A percentile compares a stretch with the other conserved stretches of the same genome.
Conservation (phyloP, 1,284 basidiomycete species). For the Tilletia walkeri region DNA sequence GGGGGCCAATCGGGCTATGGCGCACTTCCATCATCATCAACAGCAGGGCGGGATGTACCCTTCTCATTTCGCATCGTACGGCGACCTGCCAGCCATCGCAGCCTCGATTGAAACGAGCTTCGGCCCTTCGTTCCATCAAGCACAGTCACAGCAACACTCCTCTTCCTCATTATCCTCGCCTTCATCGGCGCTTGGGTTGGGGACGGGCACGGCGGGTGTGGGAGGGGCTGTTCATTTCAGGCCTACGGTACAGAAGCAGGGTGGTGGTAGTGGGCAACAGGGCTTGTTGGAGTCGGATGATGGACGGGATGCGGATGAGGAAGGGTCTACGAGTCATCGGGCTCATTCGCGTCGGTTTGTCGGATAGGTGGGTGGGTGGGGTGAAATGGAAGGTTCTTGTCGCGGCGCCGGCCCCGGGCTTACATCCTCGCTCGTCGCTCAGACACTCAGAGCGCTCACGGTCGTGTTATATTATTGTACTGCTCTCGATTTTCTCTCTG, state of each 20-base stretch:
- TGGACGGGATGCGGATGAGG: slow-evolving; percentile 10
- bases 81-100: not conserved
- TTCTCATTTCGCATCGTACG: not conserved
- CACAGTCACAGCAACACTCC: too few relatives aligned
- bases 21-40: not conserved
- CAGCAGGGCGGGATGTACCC: slow-evolving; percentile 2
- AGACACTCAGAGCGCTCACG: too few relatives aligned
- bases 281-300: slow-evolving; percentile 9
- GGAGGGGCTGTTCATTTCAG: slow-evolving; percentile 12
- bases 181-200: not conserved
- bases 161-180: not conserved
- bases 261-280: not conserved
- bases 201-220: not conserved
- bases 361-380: too few relatives aligned
- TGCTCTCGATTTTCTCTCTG: too few relatives aligned
- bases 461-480: too few relatives aligned
- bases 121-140: not conserved
- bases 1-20: not conserved
- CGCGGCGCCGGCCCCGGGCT: too few relatives aligned
- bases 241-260: not conserved
- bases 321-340: not conserved
- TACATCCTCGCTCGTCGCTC: too few relatives aligned
- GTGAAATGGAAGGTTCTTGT: too few relatives aligned
- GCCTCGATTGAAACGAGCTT: not conserved
- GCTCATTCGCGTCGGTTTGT: too few relatives aligned